Evolutionary conservation across 495 filamentous ascomycete genomes (phyloP), one percentile per base, ranked within the genome.

Genomic region (Polyplosphaeria fusca): DNA sequence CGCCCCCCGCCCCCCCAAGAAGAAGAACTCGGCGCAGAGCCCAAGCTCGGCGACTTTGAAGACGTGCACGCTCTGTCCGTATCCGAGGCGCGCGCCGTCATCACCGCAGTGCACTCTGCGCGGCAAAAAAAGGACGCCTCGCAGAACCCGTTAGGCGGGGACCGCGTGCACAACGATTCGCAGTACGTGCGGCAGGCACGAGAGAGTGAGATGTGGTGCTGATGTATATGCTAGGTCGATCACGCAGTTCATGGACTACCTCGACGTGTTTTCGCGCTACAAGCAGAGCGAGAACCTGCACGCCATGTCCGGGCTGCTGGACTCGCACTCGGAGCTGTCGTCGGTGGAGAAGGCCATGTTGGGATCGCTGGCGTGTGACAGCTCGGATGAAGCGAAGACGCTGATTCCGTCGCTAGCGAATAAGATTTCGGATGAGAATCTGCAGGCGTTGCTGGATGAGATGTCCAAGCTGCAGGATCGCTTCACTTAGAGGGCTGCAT

Each of bases 281-380:
- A 94, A 95, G 76, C 82, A 90, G 57, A 88, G 88, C 68, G 89
- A 96, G 72, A 92, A 89, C 55, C 90, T 95, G 54, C 87, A 94
- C 73, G 88, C 89, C 11, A 89, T 96, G 30, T 92, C 96, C 71
- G 79, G 86, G 5, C 73, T 96, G 49, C 74, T 95, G 53, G 84
- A 85, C 52, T 77, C 82, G 32, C 84, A 87, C 62, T 83, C 84
- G 52, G 84, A 91, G 67, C 72, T 98, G 63, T 86, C 86, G 67
- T 86, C 88, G 68, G 96, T 96, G 67, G 93, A 98, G 80, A 80
- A 87, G 63, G 89, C 88, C 39, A 91, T 96, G 76, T 79, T 98
- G 50, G 92, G 92, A 95, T 90, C 89, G 52, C 77, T 98, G 20
- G 95, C 89, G 72, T 95, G 90, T 67, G 91, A 95, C 62, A 85